phyloP scores from a whole-genome alignment of 2,329 filamentous ascomycete species.

The Cordyceps militaris region DNA sequence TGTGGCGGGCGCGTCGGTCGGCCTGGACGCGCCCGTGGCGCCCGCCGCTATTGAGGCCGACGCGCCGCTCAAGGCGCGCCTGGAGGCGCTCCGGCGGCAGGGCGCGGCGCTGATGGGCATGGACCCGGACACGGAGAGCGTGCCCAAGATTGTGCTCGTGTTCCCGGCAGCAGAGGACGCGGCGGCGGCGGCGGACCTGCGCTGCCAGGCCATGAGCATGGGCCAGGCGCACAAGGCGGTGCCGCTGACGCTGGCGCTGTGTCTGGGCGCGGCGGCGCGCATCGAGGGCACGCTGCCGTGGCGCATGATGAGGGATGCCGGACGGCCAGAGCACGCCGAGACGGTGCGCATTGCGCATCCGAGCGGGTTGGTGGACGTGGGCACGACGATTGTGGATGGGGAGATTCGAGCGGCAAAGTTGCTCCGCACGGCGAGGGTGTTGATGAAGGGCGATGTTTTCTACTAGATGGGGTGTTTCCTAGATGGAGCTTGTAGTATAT shows the following conservation, averaged over 20 bases:
- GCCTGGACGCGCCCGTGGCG: slow-evolving; percentile 36
- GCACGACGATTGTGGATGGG: slow-evolving; percentile 32
- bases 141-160: slow-evolving; percentile 54
- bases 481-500: neutral
- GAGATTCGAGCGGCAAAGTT: slow-evolving; percentile 37
- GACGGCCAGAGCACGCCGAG: neutral
- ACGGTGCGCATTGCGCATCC: slow-evolving; percentile 39
- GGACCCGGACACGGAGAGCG: slow-evolving; percentile 36
- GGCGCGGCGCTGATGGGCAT: slow-evolving; percentile 58
- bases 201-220: slow-evolving; percentile 44
- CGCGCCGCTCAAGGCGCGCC: slow-evolving; percentile 32
- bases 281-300: slow-evolving; percentile 36
- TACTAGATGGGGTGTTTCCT: slow-evolving; percentile 24
- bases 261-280: slow-evolving; percentile 41
- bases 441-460: slow-evolving; percentile 44
- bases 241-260: slow-evolving; percentile 49
- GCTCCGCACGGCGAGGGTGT: slow-evolving; percentile 38
- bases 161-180: slow-evolving; percentile 31
- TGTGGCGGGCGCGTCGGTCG: slow-evolving; percentile 27
- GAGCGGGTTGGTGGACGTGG: slow-evolving; percentile 39
- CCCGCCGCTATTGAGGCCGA: slow-evolving; percentile 47
- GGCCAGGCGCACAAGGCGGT: slow-evolving; percentile 50
- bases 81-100: slow-evolving; percentile 50
- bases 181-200: slow-evolving; percentile 30
- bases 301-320: neutral